Evolutionary conservation across 1,139 yeast genomes (phyloP), one percentile per base, ranked within the genome.

Genomic region (Pichia inconspicua): DNA sequence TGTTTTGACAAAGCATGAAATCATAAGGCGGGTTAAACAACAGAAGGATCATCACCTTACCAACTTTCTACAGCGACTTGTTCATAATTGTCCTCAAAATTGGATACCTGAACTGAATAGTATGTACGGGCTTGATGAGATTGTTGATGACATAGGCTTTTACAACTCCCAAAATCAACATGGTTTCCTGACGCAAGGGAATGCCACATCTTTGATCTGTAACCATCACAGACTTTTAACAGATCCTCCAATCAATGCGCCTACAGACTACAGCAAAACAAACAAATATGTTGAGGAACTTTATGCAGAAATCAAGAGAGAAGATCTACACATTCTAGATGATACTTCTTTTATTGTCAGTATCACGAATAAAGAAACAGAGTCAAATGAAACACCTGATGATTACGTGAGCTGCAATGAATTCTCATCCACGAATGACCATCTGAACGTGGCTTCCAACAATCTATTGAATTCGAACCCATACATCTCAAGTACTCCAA

Each of bases 41-140:
- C 35, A 41, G 22, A 48, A 44, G 12, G 56, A 53, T 48, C 36
- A 42, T 17, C 41, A 53, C 25, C 34, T 53, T 1, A 52, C 42
- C 5, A n/a, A 36, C 1, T 51, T 53, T 15, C 37, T 53, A 14
- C 40, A 43, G 35, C 38, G 48, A 14, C 34, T 53, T 19, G 37
- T 41, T 28, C 41, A 39, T 4, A 42, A 48, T 15, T 48, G 50
- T 45, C 51, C 51, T 5, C 8, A 10, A 2, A 22, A 40, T 10
- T 53, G 56, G 56, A 32, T 40, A 25, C 5, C 17, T 4, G 45
- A 43, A 9, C 22, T 53, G 12, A 34, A 50, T n/a, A 22, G 8
- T 17, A 32, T 27, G 19, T 53, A 53, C 30, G 55, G 55, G 6
- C 40, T 52, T 4, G 28, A 42, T 17, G 42, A 38, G 3, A 15